Base-by-base conservation (phyloP, 2,329 filamentous ascomycete genomes). In the Keithomyces neogunnii region DNA sequence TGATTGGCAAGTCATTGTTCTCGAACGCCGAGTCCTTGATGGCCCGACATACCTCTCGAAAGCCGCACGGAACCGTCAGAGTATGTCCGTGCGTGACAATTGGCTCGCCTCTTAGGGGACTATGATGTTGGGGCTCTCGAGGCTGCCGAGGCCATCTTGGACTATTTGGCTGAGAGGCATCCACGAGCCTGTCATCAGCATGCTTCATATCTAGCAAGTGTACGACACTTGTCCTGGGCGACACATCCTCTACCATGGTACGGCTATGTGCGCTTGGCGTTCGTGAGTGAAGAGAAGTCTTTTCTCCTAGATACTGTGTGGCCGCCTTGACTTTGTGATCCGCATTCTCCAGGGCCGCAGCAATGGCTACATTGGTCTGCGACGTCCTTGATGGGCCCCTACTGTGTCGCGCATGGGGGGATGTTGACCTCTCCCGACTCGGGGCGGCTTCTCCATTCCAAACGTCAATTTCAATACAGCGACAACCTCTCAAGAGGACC, bases 381-480 rank as follows among this genome's bases (percentile, higher is more conserved):
- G 71, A 75, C 50, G 69, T 71, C 26, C 68, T 71, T 1, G 77
- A 79, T 6, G 76, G 58, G 43, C 72, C 71, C 35, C 72, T 71
- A 51, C 68, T 69, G 56, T 81, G 78, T 5, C 71, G 68, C 8
- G 60, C 61, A 52, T 67, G 68, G 13, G 69, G 66, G 1, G 71
- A 69, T 45, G 67, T 73, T 31, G 69, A 67, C 28, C 63, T 56
- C 39, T 53, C 59, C 4, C 64, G 66, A 4, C 63, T 66, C 3
- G 67, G 63, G 43, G 66, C 66, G 19, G 72, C 66, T 55, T 79
- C 73, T 10, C 89, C 88, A 66, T 96, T 88, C 88, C 91, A 96
- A 3, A 96, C 89, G 63, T 96, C 92, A 51, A 96, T 93, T 66
- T 96, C 91, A 45, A 96, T 89, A 62, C 90, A 96, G 55, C 91